phyloP scores from a whole-genome alignment of 2,329 filamentous ascomycete species.

The Dendrostoma leiphaemia region DNA sequence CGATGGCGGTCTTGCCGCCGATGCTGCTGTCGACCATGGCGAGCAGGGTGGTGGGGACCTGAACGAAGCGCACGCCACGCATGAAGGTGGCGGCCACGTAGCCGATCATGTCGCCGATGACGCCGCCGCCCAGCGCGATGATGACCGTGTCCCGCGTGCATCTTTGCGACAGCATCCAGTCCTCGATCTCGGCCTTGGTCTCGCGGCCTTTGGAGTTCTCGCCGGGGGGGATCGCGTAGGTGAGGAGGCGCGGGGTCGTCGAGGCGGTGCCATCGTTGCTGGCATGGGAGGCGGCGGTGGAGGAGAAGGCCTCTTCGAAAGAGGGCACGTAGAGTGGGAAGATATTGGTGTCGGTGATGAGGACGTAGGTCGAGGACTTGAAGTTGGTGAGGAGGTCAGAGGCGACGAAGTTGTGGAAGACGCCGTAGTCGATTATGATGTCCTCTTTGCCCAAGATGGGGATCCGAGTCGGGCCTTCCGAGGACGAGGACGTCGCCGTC shows the following conservation, averaged over 20 bases:
- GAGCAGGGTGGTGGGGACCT: constrained; percentile 91
- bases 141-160: constrained; percentile 95
- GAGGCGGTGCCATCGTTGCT: constrained; percentile 37
- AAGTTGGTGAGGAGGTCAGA: constrained; percentile 77
- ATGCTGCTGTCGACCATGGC: constrained; percentile 99
- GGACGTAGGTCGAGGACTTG: constrained; percentile 85
- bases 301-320: constrained; percentile 68
- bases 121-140: constrained; percentile 90
- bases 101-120: constrained; percentile 97
- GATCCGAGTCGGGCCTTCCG: constrained; percentile 55
- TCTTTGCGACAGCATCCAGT: constrained; percentile 91
- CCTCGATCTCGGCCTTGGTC: constrained; percentile 93
- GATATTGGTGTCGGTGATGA: constrained; percentile 96
- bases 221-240: constrained; percentile 83
- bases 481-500: constrained; percentile 8
- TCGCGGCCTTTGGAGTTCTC: constrained; percentile 91
- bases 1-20: constrained; percentile 96
- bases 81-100: constrained; percentile 98
- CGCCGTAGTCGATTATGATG: constrained; percentile 87
- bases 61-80: constrained; percentile 93
- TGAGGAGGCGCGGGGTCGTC: constrained; percentile 65
- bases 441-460: constrained; percentile 83
- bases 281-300: constrained; percentile 29
- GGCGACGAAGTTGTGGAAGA: constrained; percentile 82
- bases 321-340: constrained; percentile 74